Base-by-base conservation (phyloP, 768 basidiomycete genomes). In the Leucosporidium yakuticum region DNA sequence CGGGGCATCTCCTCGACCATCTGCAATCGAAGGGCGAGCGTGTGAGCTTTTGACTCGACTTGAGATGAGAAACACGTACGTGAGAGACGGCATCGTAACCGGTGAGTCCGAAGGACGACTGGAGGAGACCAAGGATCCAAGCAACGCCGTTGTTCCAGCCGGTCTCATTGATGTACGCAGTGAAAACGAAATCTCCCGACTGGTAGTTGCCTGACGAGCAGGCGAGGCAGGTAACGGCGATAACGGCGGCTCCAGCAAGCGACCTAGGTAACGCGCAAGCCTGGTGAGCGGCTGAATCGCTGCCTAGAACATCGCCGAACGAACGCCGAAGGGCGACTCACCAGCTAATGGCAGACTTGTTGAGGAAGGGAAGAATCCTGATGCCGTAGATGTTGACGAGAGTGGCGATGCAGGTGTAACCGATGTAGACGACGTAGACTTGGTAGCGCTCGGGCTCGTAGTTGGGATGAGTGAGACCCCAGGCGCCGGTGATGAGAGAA, bases 101-200 rank as follows among this genome's bases (percentile, higher is more conserved):
- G 14, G 70, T 67, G 11, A 73, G 60, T 17, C 72, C 68, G 58
- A 77, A 77, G 0, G 69, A 53, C 8, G 60, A 59, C 62, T 77
- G 71, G 44, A 76, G 63, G 2, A 77, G 57, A 4, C 76, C 76
- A 0, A 77, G 69, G 48, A 77, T 74, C 59, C 59, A 73, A 0
- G 64, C 60, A 12, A 73, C 68, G 21, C 73, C 71, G 50, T 59
- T 58, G 19, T 68, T 68, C 74, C 74, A 77, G 32, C 76, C 76
- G 2, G 75, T 75, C 62, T 68, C 58, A 65, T 74, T 75, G 25
- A 61, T 48, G 31, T 20, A 71, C 12, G 58, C 53, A 8, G 59
- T 47, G 58, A 75, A 77, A 23, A 77, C 76, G 55, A 75, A 76
- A 7, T 58, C 23, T 12, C 60, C 71, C 14, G 63, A 39, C 65